Percentiles rank a stretch among this genome's conserved stretches.
phyloP scores from a whole-genome alignment of 1,139 yeast genomes.

The Tardiomyces blankii region DNA sequence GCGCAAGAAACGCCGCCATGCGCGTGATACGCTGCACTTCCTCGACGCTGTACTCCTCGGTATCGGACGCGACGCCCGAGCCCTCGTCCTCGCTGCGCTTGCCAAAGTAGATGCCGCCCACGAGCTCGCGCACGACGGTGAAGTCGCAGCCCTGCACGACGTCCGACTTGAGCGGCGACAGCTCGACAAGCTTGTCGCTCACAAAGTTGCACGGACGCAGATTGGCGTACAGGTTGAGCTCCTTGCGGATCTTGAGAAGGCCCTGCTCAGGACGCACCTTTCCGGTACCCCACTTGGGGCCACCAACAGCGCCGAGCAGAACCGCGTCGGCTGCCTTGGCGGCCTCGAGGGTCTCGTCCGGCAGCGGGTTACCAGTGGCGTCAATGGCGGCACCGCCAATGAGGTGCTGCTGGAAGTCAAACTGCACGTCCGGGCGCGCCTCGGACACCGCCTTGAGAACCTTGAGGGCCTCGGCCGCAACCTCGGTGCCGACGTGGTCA shows the following conservation, averaged over 20 bases:
- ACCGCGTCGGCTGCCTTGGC: conserved; percentile 89
- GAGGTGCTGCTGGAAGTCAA: conserved; percentile 69
- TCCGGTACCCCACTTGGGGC: conserved; percentile 97
- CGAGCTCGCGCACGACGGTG: conserved; percentile 88
- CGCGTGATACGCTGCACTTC: conserved; percentile 93
- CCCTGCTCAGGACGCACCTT: conserved; percentile 96
- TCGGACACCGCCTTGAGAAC: conserved; percentile 70
- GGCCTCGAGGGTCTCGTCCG: conserved; percentile 80
- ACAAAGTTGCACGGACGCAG: conserved; percentile 94
- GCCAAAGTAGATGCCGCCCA: conserved; percentile 97
- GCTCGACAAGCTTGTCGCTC: conserved; percentile 70
- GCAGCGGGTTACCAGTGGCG: conserved; percentile 86
- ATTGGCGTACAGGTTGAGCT: conserved; percentile 86
- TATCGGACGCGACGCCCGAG: conserved; percentile 79
- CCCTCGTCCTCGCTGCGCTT: conserved; percentile 89
- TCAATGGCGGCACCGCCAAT: conserved; percentile 99
- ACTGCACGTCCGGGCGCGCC: conserved; percentile 49
- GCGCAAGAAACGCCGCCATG: conserved; percentile 96
- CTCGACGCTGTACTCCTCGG: conserved; percentile 79
- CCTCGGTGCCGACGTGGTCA: conserved; percentile 93
- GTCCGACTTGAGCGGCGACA: conserved; percentile 79
- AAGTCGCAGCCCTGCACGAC: conserved; percentile 85
- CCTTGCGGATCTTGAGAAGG: conserved; percentile 83
- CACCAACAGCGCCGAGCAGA: conserved; percentile 94
- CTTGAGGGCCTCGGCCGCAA: conserved; percentile 81